phyloP scores from a whole-genome alignment of 768 basidiomycete genomes.

The Dendrothele bispora region DNA sequence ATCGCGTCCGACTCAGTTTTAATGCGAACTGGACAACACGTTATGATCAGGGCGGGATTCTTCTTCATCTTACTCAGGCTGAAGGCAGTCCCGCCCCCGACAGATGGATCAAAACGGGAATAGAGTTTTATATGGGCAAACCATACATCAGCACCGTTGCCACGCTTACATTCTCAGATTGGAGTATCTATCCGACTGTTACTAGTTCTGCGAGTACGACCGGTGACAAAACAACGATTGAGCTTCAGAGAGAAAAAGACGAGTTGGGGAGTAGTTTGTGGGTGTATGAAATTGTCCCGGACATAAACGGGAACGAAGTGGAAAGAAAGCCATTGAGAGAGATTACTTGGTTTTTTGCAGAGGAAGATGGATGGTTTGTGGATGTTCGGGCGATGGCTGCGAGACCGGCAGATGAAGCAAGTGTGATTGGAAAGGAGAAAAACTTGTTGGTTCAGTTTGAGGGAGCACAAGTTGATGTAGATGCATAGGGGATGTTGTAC shows the following conservation, averaged over 20 bases:
- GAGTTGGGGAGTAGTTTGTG: constrained; percentile 7
- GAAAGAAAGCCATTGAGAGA: constrained; percentile 9
- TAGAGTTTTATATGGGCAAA: constrained; percentile 8
- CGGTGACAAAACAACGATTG: constrained; percentile 2
- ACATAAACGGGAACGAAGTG: not conserved
- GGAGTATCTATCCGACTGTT: constrained; percentile 6
- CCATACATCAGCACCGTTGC: constrained; percentile 9
- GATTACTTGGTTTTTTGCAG: constrained; percentile 11
- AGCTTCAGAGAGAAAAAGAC: constrained; percentile 7
- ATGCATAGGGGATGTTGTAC: too few species aligned
- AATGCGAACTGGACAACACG: constrained; percentile 1
- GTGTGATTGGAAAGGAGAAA: constrained; percentile 1
- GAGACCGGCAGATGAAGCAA: constrained; percentile 5
- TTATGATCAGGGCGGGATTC: constrained; percentile 4
- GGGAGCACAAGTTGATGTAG: not conserved
- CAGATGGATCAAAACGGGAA: constrained; percentile 9
- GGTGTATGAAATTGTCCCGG: constrained; percentile 8
- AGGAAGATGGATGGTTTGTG: constrained; percentile 11
- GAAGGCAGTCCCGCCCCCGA: not conserved
- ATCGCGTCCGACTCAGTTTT: constrained; percentile 1
- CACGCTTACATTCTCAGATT: constrained; percentile 6
- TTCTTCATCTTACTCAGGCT: constrained; percentile 2
- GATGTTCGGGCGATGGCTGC: constrained; percentile 6
- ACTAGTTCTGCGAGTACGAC: not conserved
- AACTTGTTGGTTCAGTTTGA: not conserved